Conservation (phyloP, 306 rosid genomes). For the Inga leiocalycina region DNA sequence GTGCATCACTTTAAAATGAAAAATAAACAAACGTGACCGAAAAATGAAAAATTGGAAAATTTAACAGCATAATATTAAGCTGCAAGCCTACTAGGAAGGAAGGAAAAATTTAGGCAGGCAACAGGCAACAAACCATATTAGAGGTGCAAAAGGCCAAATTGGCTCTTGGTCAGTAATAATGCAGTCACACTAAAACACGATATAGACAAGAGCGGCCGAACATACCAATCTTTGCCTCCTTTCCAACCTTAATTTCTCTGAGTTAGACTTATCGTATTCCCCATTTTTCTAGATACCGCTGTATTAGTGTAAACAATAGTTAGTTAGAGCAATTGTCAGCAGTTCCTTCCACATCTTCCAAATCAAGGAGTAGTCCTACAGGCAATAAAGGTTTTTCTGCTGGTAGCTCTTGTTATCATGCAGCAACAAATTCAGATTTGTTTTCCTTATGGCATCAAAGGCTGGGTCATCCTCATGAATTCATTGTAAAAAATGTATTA, state of each 20-base stretch:
- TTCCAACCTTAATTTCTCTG: conserved; percentile 90
- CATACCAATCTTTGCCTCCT: conserved; percentile 95
- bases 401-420: no score
- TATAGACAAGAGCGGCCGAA: conserved; percentile 25
- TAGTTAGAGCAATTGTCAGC: no score
- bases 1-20: not conserved
- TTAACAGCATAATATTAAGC: not conserved
- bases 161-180: not conserved
- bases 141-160: not conserved
- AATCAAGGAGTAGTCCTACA: no score
- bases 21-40: not conserved
- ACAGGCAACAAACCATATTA: not conserved
- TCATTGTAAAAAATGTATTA: no score
- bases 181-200: not conserved
- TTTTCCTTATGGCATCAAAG: no score
- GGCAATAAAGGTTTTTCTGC: no score
- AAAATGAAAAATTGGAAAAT: not conserved
- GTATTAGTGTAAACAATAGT: conserved; percentile 11
- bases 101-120: not conserved
- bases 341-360: no score
- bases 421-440: no score
- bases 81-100: not conserved
- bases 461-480: no score
- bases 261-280: conserved; percentile 90
- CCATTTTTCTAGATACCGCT: conserved; percentile 94